Conservation (phyloP, 2,329 filamentous ascomycete species). For the Exophiala sideris region DNA sequence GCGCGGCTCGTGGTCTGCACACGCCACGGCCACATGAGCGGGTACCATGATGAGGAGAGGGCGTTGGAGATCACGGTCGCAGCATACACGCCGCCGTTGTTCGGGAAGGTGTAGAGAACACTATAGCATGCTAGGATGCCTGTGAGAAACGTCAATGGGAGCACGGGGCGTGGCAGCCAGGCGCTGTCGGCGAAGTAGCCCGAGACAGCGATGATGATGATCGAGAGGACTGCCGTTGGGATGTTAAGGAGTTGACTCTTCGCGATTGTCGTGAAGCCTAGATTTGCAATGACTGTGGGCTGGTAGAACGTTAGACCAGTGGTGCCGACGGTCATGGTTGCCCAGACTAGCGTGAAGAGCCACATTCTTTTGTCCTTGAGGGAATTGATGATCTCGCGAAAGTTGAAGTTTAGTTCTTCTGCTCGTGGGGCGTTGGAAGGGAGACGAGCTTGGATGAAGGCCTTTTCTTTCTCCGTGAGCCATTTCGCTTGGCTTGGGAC, state of each 20-base stretch:
- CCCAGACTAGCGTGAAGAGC: constrained; percentile 48
- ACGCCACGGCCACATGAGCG: constrained; percentile 54
- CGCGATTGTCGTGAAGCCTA: constrained; percentile 43
- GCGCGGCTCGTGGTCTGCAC: constrained; percentile 48
- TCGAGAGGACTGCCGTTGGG: constrained; percentile 43
- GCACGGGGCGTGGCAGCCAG: constrained; percentile 43
- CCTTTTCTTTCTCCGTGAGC: constrained; percentile 46
- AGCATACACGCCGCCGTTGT: constrained; percentile 46
- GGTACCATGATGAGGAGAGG: constrained; percentile 45
- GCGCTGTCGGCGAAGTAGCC: constrained; percentile 45
- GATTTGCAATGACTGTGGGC: constrained; percentile 40
- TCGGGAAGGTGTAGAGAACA: constrained; percentile 47
- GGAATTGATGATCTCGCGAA: constrained; percentile 38
- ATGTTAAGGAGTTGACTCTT: constrained; percentile 50
- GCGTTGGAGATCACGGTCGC: constrained; percentile 47
- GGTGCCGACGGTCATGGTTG: constrained; percentile 46
- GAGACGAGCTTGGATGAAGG: constrained; percentile 47
- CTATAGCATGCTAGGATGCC: constrained; percentile 46
- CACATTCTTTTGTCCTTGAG: constrained; percentile 43
- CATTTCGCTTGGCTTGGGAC: constrained; percentile 46
- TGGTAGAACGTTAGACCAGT: constrained; percentile 44
- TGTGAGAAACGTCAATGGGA: constrained; percentile 43
- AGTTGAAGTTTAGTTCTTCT: constrained; percentile 40
- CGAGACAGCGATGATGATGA: constrained; percentile 43
- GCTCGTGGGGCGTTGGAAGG: constrained; percentile 42